These are phyloP conservation scores for Mucor saturninus DNA, from an alignment of 371 early-diverging fungal species.

Conservation along the genomic window DNA sequence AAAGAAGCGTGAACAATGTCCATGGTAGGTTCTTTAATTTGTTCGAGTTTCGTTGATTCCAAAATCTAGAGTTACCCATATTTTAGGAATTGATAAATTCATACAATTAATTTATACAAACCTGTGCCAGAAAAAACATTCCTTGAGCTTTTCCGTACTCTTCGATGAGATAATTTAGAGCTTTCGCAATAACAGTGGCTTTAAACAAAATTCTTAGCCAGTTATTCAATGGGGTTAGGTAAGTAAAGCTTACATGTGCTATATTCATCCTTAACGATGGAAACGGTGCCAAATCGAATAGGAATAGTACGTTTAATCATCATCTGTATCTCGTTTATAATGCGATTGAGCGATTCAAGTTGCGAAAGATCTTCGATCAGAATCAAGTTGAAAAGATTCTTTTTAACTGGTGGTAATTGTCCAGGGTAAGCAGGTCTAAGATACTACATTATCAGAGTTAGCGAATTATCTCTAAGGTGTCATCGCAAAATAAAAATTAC, in stretches of 20 bases:
- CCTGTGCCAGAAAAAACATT: slow-evolving; percentile 39
- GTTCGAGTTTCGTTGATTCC: slow-evolving; percentile 5
- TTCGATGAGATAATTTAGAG: slow-evolving; percentile 44
- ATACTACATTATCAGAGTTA: slow-evolving; percentile 31
- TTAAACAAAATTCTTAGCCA: slow-evolving; percentile 6
- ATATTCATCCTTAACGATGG: slow-evolving; percentile 55
- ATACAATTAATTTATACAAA: too few relatives aligned
- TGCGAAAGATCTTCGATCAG: slow-evolving; percentile 72
- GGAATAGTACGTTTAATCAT: slow-evolving; percentile 75
- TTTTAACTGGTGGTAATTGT: slow-evolving; percentile 73
- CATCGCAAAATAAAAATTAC: slow-evolving; percentile 31
- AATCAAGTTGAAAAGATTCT: slow-evolving; percentile 74
- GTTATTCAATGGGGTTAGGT: not conserved
- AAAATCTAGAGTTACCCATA: not conserved
- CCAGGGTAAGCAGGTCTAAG: slow-evolving; percentile 65
- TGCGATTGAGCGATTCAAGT: slow-evolving; percentile 45
- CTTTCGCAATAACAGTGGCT: slow-evolving; percentile 53
- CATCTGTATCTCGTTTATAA: slow-evolving; percentile 59
- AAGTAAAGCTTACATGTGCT: slow-evolving; percentile 25
- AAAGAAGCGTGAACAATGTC: slow-evolving; percentile 19
- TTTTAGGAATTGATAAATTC: too few relatives aligned
- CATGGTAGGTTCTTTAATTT: slow-evolving; percentile 3
- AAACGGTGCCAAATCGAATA: slow-evolving; percentile 83
- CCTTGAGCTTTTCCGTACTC: slow-evolving; percentile 31
- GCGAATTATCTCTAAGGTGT: not conserved